Base-by-base conservation (phyloP, 2,329 filamentous ascomycete species). In the Sporothrix phasma region DNA sequence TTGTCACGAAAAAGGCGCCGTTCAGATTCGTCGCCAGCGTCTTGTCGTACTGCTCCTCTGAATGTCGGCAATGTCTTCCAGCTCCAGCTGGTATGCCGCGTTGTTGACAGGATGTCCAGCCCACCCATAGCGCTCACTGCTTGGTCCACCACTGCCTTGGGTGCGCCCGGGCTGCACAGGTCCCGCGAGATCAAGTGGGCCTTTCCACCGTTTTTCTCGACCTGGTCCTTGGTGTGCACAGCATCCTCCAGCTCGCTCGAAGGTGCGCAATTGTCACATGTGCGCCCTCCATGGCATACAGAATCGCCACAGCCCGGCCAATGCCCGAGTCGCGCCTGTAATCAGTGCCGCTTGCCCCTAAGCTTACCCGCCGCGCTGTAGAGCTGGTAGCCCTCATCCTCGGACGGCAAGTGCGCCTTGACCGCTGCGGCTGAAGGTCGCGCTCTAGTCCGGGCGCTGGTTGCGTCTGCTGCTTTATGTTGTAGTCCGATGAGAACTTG, bases 1-100 rank as follows among this genome's bases (percentile, higher is more conserved):
- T 94, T 66, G 89, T 82, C 41, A 93, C 79, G 77, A 86, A 93
- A 92, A 94, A 78, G 85, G 88, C 3, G 88, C 83, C 74, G 93
- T 88, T n/a, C 71, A 94, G 92, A 76, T 94, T 95, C 56, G 86
- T 89, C 74, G 90, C 81, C 76, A 95, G 93, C 0, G 89, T 93
- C 65, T 86, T 79, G 61, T 87, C 70, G 89, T 89, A 94, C 76
- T 94, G 89, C 5, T 90, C 88, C 83, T 92, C 88, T 29, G 82
- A 75, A 94, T 76, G 51, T 92, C 88, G 49, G 79, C 77, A 73
- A 93, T 93, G 68, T 88, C 83, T 64, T 86, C 78, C 29, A 84
- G 77, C 82, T 90, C 87, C 81, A 89, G 88, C 75, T 92, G 86
- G 73, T 83, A 90, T 0, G 87, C 88, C 43, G 86, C 85, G 70